Evolutionary conservation across 2,329 filamentous ascomycete species (phyloP), one percentile per base, ranked within the genome.

Genomic region (Monosporascus sp.): DNA sequence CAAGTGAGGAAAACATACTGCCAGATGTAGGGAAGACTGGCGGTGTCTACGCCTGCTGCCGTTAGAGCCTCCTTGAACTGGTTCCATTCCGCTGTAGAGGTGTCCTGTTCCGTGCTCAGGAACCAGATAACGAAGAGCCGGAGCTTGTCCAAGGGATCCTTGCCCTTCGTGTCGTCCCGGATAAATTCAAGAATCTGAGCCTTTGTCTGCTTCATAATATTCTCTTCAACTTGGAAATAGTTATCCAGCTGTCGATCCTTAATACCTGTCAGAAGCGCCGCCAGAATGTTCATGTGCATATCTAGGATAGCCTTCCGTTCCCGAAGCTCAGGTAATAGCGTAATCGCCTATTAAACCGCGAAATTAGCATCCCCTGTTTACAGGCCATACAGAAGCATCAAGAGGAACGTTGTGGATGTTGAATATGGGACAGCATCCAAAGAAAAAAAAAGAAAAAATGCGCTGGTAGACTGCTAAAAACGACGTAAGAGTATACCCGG

Each of bases 231-330:
- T 67, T 97, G 90, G 74, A 95, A 99, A 72, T 89, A 99, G 68
- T 94, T 94, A 68, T 99, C 94, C 6, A 99, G 78, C 69, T 97
- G 92, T 17, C 94, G 85, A 62, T 96, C 90, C 68, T 97, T 97
- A 70, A 97, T 96, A 1, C 91, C 92, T 0, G 75, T 79, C 41
- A 85, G 66, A 3, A 85, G 69, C 1, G 90, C 89, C 1, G 92
- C 93, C 3, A 95, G 79, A 54, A 97, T 96, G 68, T 96, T 97
- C 94, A 99, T 99, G 70, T 99, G 94, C 89, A 97, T 97, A 67
- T 97, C 94, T 5, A 99, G 81, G 20, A 87, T 82, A n/a, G 87
- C 85, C 69, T 99, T 99, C 54, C 94, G 85, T 70, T 97, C 94
- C 58, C 91, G 81, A 60, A 99, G 78, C 69, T 97, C 93, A 0